These are phyloP conservation scores for Umbelopsis ramanniana DNA, from an alignment of 192 early-diverging fungal genomes.

Conservation along the genomic window DNA sequence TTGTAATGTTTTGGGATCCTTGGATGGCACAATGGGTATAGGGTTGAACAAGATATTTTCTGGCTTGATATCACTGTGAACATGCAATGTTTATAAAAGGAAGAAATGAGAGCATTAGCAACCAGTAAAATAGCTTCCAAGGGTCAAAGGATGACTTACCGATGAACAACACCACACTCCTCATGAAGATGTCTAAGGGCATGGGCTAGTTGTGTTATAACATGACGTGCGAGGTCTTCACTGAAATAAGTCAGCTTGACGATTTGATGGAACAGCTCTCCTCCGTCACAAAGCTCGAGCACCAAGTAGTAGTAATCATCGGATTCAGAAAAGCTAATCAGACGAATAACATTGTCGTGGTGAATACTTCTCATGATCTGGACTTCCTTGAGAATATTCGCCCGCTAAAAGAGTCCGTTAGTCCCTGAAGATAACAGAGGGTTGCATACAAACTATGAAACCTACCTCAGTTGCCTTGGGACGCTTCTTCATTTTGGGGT, in stretches of 20 bases:
- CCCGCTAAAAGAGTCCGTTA: slow-evolving; percentile 51
- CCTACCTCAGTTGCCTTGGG: slow-evolving; percentile 43
- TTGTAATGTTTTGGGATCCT: slow-evolving; percentile 25
- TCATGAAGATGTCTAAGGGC: slow-evolving; percentile 86
- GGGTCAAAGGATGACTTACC: slow-evolving; percentile 36
- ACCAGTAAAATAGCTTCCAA: too few species aligned
- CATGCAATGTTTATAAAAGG: slow-evolving; percentile 5
- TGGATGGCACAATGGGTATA: slow-evolving; percentile 64
- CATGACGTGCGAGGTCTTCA: slow-evolving; percentile 77
- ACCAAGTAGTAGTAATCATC: slow-evolving; percentile 77
- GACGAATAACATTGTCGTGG: slow-evolving; percentile 76
- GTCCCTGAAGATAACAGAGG: too few species aligned
- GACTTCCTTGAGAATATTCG: slow-evolving; percentile 87
- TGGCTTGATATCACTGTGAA: slow-evolving; percentile 85
- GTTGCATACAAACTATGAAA: neutral
- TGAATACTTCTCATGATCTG: slow-evolving; percentile 81
- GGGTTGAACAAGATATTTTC: slow-evolving; percentile 87
- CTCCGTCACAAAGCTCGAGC: slow-evolving; percentile 84
- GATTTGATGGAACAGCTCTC: slow-evolving; percentile 90
- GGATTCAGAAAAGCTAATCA: slow-evolving; percentile 80
- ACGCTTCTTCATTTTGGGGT: slow-evolving; percentile 45
- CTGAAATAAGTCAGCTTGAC: slow-evolving; percentile 82
- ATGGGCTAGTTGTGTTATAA: slow-evolving; percentile 86
- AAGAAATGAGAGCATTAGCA: neutral
- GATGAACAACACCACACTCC: slow-evolving; percentile 80